phyloP scores from a whole-genome alignment of 2,329 filamentous ascomycete species.

The Fusarium equiseti region DNA sequence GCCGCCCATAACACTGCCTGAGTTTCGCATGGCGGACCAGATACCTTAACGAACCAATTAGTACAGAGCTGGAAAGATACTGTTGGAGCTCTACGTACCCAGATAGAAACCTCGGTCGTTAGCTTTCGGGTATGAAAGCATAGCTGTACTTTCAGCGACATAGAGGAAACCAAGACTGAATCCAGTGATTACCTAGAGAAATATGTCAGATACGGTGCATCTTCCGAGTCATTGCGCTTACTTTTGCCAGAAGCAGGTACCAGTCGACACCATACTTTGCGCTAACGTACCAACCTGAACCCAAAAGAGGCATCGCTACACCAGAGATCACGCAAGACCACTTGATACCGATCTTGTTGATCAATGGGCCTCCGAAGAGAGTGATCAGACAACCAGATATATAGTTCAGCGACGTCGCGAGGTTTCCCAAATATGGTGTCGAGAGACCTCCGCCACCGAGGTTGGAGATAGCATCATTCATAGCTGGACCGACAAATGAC shows the following conservation, averaged over 20 bases:
- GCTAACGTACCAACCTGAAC: conserved; percentile 3
- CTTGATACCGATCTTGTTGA: conserved; percentile 6
- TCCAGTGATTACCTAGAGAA: not conserved
- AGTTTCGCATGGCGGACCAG: conserved; percentile 9
- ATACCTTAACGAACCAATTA: not conserved
- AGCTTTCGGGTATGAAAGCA: not conserved
- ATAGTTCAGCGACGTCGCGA: not conserved
- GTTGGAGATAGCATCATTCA: conserved; percentile 1
- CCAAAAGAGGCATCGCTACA: conserved; percentile 8
- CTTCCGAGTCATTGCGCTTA: fast-evolving
- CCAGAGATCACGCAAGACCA: conserved; percentile 7
- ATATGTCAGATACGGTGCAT: fast-evolving
- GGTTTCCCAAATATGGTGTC: not conserved
- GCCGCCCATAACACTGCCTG: not conserved
- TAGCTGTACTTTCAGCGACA: conserved; percentile 1
- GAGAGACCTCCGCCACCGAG: conserved; percentile 8
- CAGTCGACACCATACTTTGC: conserved; percentile 9
- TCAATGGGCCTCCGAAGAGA: not conserved
- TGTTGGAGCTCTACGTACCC: fast-evolving
- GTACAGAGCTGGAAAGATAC: fast-evolving
- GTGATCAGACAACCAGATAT: not conserved
- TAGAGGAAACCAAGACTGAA: not conserved
- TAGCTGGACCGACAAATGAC: not conserved
- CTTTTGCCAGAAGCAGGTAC: conserved; percentile 4
- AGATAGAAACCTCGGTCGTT: conserved; percentile 11